These are phyloP conservation scores for Luffa acutangula DNA, from an alignment of 306 rosid genomes.

Conservation along the genomic window DNA sequence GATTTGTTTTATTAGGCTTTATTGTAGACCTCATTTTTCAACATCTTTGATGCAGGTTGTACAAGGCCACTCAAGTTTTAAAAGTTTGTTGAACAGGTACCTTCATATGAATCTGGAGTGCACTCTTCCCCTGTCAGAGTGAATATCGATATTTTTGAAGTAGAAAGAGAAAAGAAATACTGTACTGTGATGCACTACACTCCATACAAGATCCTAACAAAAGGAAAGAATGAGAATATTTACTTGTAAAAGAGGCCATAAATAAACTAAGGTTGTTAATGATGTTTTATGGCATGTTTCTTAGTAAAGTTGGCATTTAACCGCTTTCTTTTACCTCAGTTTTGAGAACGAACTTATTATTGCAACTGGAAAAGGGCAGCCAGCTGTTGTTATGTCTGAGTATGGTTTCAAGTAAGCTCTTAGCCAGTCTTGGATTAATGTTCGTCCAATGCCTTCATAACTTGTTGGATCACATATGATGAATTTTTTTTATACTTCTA, in stretches of 20 bases:
- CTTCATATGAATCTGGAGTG: neutral
- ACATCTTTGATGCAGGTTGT: conserved; percentile 46
- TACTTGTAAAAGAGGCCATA: neutral
- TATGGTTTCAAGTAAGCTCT: conserved; percentile 72
- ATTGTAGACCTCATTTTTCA: neutral
- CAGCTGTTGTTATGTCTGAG: conserved; percentile 78
- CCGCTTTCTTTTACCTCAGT: conserved; percentile 21
- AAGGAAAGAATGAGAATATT: neutral
- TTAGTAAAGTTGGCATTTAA: neutral
- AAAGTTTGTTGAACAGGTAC: conserved; percentile 60
- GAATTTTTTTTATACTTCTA: neutral
- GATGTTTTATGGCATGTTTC: neutral
- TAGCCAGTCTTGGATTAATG: neutral
- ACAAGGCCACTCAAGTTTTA: conserved; percentile 87
- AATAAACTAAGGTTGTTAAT: neutral
- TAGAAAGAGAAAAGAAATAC: neutral
- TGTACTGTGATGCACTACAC: neutral
- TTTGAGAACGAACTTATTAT: conserved; percentile 59
- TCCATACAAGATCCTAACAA: neutral
- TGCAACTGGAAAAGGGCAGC: conserved; percentile 91
- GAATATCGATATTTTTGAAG: neutral
- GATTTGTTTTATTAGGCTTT: neutral
- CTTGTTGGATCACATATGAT: neutral
- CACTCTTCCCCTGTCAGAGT: neutral
- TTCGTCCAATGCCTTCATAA: neutral